phyloP scores from a whole-genome alignment of 331 rosid genomes.

The Erythrophleum ivorense region DNA sequence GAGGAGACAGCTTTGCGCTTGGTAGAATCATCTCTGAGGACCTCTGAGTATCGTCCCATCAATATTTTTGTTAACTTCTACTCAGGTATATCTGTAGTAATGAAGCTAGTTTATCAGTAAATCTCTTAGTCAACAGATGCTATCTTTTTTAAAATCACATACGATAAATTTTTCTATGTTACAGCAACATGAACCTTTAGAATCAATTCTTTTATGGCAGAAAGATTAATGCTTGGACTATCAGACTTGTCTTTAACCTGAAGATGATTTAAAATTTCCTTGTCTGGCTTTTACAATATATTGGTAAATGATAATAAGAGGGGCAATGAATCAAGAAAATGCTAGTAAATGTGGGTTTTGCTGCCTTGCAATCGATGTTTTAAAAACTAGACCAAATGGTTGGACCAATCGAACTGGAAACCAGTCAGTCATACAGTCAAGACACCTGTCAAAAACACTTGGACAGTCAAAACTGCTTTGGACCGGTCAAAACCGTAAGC shows the following conservation, averaged over 20 bases:
- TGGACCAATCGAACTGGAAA: too few relatives aligned
- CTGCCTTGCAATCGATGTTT: neutral
- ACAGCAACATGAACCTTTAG: neutral
- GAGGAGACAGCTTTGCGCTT: constrained; percentile 89
- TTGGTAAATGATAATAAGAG: neutral
- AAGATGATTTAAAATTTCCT: neutral
- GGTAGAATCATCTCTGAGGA: constrained; percentile 69
- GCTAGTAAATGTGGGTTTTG: constrained; percentile 3
- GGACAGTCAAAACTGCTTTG: too few relatives aligned
- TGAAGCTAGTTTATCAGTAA: neutral
- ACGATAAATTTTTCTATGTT: neutral
- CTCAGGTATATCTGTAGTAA: constrained; percentile 62
- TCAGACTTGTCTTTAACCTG: constrained; percentile 2
- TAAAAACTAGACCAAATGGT: too few relatives aligned
- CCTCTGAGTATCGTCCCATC: constrained; percentile 86
- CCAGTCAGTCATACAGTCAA: too few relatives aligned
- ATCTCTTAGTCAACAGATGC: neutral
- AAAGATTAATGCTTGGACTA: constrained; percentile 9
- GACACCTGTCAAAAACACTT: too few relatives aligned
- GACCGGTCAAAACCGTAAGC: too few relatives aligned
- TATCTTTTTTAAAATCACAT: constrained; percentile 21
- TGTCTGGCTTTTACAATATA: neutral
- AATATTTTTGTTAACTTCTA: constrained; percentile 81
- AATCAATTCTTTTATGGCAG: neutral
- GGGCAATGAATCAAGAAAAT: constrained; percentile 1